Evolutionary conservation across 768 basidiomycete species (phyloP).

Genomic region (Termitomyces sp.): DNA sequence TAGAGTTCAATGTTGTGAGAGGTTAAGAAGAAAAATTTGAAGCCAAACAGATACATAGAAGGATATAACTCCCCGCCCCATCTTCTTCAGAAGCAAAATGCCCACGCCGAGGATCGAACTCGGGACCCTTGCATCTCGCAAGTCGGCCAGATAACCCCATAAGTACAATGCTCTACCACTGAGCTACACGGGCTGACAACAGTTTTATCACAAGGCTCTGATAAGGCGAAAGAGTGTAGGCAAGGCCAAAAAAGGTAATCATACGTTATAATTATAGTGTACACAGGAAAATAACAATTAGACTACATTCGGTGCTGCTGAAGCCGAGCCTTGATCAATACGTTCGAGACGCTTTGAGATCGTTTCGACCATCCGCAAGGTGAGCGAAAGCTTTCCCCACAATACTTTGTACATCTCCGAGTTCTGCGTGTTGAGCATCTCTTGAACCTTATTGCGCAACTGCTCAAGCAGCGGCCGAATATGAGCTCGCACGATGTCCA

Average conservation of each 20-base stretch:
- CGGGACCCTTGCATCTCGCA: constrained; percentile 48
- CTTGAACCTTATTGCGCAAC: constrained; percentile 18
- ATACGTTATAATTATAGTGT: background rate
- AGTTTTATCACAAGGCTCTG: background rate
- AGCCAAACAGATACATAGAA: too few relatives aligned
- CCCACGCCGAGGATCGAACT: constrained; percentile 53
- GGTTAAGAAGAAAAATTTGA: background rate
- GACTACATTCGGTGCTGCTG: background rate
- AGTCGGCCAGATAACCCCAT: constrained; percentile 38
- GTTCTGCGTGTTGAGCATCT: constrained; percentile 18
- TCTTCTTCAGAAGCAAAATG: constrained; percentile 19
- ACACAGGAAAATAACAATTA: background rate
- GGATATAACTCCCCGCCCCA: too few relatives aligned
- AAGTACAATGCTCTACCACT: constrained; percentile 60
- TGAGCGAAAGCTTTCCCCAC: constrained; percentile 20
- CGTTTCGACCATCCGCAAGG: constrained; percentile 14
- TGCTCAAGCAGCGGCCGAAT: constrained; percentile 20
- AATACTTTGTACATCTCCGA: constrained; percentile 20
- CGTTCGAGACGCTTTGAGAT: constrained; percentile 13
- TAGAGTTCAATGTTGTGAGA: background rate
- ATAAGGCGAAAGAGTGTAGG: fast-evolving
- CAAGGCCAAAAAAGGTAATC: too few relatives aligned
- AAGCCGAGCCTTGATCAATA: background rate
- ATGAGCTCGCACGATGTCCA: constrained; percentile 17
- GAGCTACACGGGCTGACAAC: constrained; percentile 44